Evolutionary conservation across 2,329 filamentous ascomycete genomes (phyloP), one percentile per base, ranked within the genome.

Genomic region (Paecilomyces sp.): DNA sequence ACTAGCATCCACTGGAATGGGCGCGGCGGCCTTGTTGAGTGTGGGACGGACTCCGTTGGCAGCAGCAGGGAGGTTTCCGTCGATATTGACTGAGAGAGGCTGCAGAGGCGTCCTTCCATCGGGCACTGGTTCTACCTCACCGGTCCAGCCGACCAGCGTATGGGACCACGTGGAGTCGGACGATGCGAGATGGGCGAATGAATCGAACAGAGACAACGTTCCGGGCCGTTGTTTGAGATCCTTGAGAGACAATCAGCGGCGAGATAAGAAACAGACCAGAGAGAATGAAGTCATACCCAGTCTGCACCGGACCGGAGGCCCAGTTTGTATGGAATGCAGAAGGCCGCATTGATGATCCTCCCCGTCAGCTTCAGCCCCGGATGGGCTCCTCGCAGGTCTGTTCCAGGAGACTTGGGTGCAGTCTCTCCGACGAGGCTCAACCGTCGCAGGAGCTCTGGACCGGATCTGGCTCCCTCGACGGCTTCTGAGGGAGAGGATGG

Each of bases 61-160:
- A 28, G 68, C 62, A 9, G 79, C 62, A 3, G 67, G 61, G 9
- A 64, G 24, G 13, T 70, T 68, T n/a, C 62, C 61, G 41, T 62
- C 60, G 11, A 65, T 58, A 55, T 72, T 74, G 54, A 65, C 61
- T 2, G 68, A 63, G 33, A 71, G 64, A 31, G 68, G 70, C 57
- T 74, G 71, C n/a, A 71, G 60, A 22, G 70, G 70, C 7, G 57
- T 28, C 58, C 67, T 68, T 18, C 63, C 58, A 24, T 71, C 66
- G 6, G 68, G 58, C 13, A 71, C 65, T n/a, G 74, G 77, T 60
- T 87, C 84, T 61, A 93, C 88, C 74, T 97, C 93, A 60, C 93
- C 93, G 2, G 93, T 96, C 93, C 93, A 97, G 54, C 91, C 92
- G 57, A 97, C 90, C 5, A 97, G 84, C 0, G 88, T 94, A 77